Evolutionary conservation across 495 filamentous ascomycete species (phyloP).

Genomic region (Neurospora pannonica): DNA sequence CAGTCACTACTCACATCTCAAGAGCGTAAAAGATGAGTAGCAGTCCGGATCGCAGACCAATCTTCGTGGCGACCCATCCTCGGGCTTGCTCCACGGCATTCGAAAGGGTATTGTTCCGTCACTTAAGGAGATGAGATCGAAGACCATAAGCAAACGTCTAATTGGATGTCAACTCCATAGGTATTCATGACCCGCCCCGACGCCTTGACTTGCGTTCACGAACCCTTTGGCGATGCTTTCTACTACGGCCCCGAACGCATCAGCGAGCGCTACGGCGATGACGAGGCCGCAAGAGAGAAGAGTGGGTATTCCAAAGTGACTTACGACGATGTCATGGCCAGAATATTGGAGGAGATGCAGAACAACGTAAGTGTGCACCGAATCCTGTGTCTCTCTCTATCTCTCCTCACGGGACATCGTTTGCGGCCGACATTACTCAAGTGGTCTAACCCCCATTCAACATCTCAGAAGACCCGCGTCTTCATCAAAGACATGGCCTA

Average conservation of each 20-base stretch:
- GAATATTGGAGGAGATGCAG: constrained; percentile 49
- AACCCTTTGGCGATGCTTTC: constrained; percentile 94
- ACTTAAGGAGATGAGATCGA: neutral
- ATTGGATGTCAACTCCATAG: constrained; percentile 29
- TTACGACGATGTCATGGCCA: constrained; percentile 65
- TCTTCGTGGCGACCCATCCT: constrained; percentile 90
- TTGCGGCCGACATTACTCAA: neutral
- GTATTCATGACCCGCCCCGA: constrained; percentile 92
- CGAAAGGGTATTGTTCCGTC: constrained; percentile 58
- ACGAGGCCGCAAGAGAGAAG: constrained; percentile 55
- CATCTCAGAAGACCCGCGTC: constrained; percentile 60
- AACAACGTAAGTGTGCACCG: constrained; percentile 35
- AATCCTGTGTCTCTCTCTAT: neutral
- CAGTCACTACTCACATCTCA: neutral
- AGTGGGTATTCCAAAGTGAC: constrained; percentile 72
- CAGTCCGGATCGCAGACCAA: constrained; percentile 44
- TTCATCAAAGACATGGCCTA: constrained; percentile 98
- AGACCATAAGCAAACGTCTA: neutral
- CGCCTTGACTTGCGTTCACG: constrained; percentile 73
- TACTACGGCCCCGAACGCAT: constrained; percentile 90
- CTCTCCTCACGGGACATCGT: neutral
- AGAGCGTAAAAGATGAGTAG: neutral
- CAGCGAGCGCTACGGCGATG: constrained; percentile 61
- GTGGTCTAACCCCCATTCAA: neutral
- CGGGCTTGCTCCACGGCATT: constrained; percentile 92